Base-by-base conservation (phyloP, 305 asterid species). In the Fraxinus baroniana region DNA sequence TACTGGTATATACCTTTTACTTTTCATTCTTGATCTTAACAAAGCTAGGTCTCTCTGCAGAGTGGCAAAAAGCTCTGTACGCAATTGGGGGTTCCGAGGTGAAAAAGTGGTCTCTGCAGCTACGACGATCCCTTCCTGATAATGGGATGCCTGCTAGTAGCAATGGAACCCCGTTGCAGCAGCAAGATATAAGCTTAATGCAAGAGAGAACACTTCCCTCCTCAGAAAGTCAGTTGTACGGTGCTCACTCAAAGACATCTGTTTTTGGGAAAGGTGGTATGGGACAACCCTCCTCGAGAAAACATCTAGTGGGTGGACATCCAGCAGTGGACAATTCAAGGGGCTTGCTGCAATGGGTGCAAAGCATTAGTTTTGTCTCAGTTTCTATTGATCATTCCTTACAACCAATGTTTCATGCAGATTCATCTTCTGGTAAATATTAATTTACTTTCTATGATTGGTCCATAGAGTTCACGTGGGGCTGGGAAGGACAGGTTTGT, bases 61-160 rank as follows among this genome's bases (percentile, higher is more conserved):
- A 95, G 89, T 97, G 99, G 99, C 98, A 97, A 91, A 97, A 97
- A 89, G 99, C 99, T 30, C 88, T 97, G 78, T 97, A 93, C 84
- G 86, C 98, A 55, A 89, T 95, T 82, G 98, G 99, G 80, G 98
- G 99, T 82, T 90, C 98, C 1, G 98, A 97, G 86, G 95, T 97
- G 83, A 94, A 93, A 86, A 97, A 97, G 89, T 97, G 99, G 98
- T 91, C 99, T 49, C 89, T 97, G 88, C 99, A 97, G 91, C 94
- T 97, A 78, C 88, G 99, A 74, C 90, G 97, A 80, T 90, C 98
- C 39, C 83, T 92, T 79, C 97, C 99, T 24, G 99, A 97, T 73
- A 73, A 73, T 84, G 98, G 98, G 84, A 85, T 93, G 81, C 86
- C 97, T 55, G 90, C 97, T 33, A 89, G 91, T 82, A 97, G 96